phyloP scores from a whole-genome alignment of 2,329 filamentous ascomycete genomes.

The Penicillium sp. region DNA sequence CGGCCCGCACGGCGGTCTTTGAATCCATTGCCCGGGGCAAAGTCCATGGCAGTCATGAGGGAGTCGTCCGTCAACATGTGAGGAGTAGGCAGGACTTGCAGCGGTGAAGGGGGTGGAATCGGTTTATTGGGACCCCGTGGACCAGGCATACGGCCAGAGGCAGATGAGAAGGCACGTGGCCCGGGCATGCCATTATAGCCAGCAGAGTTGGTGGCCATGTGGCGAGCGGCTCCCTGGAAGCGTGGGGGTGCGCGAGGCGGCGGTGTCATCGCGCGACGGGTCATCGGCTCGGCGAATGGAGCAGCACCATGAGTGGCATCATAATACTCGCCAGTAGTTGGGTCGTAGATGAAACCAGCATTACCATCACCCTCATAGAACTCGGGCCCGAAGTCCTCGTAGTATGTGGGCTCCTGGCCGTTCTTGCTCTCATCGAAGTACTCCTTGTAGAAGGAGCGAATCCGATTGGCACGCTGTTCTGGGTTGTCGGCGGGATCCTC shows the following conservation, averaged over 20 bases:
- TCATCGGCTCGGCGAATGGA: slow-evolving; percentile 79
- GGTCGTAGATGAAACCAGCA: slow-evolving; percentile 57
- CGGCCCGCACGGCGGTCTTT: slow-evolving; percentile 67
- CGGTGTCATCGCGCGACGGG: slow-evolving; percentile 91
- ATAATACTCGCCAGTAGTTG: slow-evolving; percentile 33
- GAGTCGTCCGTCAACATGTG: slow-evolving; percentile 82
- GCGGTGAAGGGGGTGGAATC: slow-evolving; percentile 68
- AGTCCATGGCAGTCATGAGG: slow-evolving; percentile 69
- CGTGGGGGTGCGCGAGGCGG: slow-evolving; percentile 68
- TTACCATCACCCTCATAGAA: slow-evolving; percentile 59
- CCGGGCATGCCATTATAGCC: slow-evolving; percentile 40
- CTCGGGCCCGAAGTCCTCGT: slow-evolving; percentile 71
- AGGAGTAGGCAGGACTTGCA: slow-evolving; percentile 79
- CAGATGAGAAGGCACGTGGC: slow-evolving; percentile 64
- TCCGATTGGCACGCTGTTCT: slow-evolving; percentile 90
- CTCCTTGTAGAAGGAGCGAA: slow-evolving; percentile 98
- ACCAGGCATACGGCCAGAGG: slow-evolving; percentile 47
- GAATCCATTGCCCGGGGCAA: slow-evolving; percentile 72
- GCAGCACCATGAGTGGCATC: slow-evolving; percentile 28
- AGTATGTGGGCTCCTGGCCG: slow-evolving; percentile 54
- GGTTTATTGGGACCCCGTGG: slow-evolving; percentile 53
- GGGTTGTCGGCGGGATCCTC: slow-evolving; percentile 86
- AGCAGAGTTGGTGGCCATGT: slow-evolving; percentile 48
- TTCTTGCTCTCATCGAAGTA: slow-evolving; percentile 86
- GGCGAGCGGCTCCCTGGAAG: slow-evolving; percentile 47